Evolutionary conservation across 495 filamentous ascomycete species (phyloP), one percentile per base, ranked within the genome.

Genomic region (Monascus purpureus): DNA sequence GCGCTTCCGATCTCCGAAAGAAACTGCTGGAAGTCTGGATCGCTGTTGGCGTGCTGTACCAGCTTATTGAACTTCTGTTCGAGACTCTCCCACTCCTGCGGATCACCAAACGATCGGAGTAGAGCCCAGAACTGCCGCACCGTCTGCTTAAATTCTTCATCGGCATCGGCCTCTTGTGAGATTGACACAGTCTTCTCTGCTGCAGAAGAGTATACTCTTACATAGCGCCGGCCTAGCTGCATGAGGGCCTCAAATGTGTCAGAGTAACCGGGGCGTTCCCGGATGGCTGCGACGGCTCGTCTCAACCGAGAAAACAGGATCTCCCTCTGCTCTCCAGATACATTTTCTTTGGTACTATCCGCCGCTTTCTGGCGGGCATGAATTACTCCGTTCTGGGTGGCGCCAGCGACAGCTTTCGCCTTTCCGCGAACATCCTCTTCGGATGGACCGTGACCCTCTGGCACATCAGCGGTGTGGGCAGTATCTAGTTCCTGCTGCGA

Each of bases 181-280:
- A 73, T 59, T 13, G 66, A 59, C 6, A 75, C 55, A 0, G 80
- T 68, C 15, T 80, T 59, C 27, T 77, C 69, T 2, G 72, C 69
- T 2, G 75, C 79, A 35, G 69, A 72, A 3, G 82, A 77, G 49
- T 94, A 94, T 8, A 75, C 55, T 39, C 73, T 64, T 17, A 75
- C 79, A 45, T 93, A 94, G 20, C 76, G 72, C 44, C 83, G 73
- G 27, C 94, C 63, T 27, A 96, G 62, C 2, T 79, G 55, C 3
- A 73, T 68, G 25, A 96, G 45, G 0, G 80, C 87, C 1, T 80
- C 77, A 3, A 93, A 82, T 0, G 84, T 92, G 33, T 93, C 77
- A 0, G 75, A 73, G 47, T 94, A 94, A 44, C 93, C 82, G 15
- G 67, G 68, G 11, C 81, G 72, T 42, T 81, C 63, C 16, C 84